Base-by-base conservation (phyloP, 2,329 filamentous ascomycete genomes). In the Fusarium armeniacum region DNA sequence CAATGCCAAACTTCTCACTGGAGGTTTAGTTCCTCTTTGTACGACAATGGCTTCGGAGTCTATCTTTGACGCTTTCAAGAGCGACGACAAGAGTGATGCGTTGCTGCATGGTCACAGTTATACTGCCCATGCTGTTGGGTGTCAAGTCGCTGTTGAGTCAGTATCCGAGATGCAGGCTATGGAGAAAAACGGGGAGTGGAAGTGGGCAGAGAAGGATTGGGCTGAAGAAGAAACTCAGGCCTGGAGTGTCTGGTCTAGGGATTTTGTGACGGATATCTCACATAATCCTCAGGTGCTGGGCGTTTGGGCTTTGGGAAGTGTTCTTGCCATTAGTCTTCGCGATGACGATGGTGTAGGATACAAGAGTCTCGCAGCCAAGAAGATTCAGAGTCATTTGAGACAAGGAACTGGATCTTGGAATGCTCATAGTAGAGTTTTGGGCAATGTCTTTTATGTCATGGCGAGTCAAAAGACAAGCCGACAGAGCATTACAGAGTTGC, bases 51-150 rank as follows among this genome's bases (percentile, higher is more conserved):
- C 93, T 0, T 93, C 91, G 36, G 84, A 93, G 62, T 85, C 84
- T 62, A 90, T 97, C 46, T 96, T 94, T 78, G 75, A 87, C 2
- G 87, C 88, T 0, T 97, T 97, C 75, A 81, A 87, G 15, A 90
- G 90, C 54, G 83, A 87, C 2, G 89, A 93, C 50, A 97, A 96
- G 80, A 89, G 87, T 1, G 92, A 95, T 70, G 93, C 93, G 0
- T 80, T 97, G 7, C 82, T 97, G 5, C 93, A 97, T 72, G 93
- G 93, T 0, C 93, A 97, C 76, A 95, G 92, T 77, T 97, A 97
- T 79, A 97, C 93, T 0, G 93, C 93, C 0, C 93, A 97, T 77
- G 86, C 93, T 0, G 86, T 96, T 2, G 93, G 93, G 1, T 97
- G 93, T 72, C 87, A 91, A 45, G 92, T 97, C 0, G 93, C 91